A percentile compares a stretch with the other conserved stretches of the same genome.
These are phyloP conservation scores for Seiridium cupressi DNA, from an alignment of 2,329 filamentous ascomycete species.

Conservation along the genomic window DNA sequence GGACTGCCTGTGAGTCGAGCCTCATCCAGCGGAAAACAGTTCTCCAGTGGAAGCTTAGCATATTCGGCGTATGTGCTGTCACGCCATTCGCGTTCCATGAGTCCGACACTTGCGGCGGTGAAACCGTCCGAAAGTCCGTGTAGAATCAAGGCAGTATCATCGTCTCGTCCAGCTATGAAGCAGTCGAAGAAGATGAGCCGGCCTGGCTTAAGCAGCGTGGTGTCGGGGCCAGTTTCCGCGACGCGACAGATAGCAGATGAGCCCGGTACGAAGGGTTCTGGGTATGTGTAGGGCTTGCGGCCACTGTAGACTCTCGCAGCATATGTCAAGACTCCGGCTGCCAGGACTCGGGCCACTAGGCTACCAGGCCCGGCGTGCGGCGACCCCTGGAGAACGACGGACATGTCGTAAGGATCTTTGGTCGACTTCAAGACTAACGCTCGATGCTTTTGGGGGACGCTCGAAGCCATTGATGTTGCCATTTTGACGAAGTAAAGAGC, in stretches of 20 bases:
- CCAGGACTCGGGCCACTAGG: neutral
- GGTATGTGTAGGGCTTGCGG: slow-evolving; percentile 13
- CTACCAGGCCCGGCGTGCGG: neutral
- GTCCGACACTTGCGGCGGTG: neutral
- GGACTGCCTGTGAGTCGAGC: neutral
- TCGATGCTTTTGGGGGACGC: too few species aligned
- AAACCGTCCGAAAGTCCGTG: neutral
- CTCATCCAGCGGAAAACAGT: slow-evolving; percentile 13
- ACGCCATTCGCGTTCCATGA: neutral
- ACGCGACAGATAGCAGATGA: slow-evolving; percentile 15
- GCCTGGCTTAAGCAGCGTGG: slow-evolving; percentile 11
- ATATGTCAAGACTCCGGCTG: slow-evolving; percentile 4
- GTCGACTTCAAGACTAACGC: too few species aligned
- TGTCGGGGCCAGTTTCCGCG: slow-evolving; percentile 11
- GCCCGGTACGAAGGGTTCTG: slow-evolving; percentile 10
- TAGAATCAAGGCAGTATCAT: neutral
- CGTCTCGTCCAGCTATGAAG: slow-evolving; percentile 8
- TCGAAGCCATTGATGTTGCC: too few species aligned
- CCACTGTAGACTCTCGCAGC: slow-evolving; percentile 11
- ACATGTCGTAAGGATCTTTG: too few species aligned
- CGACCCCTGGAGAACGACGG: too few species aligned
- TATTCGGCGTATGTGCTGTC: slow-evolving; percentile 14
- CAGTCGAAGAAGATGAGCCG: slow-evolving; percentile 14
- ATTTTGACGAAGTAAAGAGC: too few species aligned
- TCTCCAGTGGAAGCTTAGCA: slow-evolving; percentile 14